phyloP scores from a whole-genome alignment of 208 protist species.

The Acanthamoeba castellanii region DNA sequence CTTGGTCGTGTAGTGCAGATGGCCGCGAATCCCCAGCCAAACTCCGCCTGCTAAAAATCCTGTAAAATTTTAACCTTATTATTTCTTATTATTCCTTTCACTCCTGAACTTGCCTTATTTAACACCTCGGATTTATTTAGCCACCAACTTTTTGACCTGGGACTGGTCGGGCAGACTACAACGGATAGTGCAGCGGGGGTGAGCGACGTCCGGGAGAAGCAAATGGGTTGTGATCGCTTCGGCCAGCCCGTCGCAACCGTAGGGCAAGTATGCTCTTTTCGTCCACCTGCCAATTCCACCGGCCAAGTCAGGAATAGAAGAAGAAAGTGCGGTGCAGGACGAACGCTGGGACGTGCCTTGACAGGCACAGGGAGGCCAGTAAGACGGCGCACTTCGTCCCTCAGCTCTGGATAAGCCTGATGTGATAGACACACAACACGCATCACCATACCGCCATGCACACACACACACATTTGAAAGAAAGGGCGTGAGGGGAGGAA shows the following conservation, averaged over 20 bases:
- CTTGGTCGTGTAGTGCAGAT: too few relatives aligned
- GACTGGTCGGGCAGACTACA: too few relatives aligned
- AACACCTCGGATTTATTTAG: too few relatives aligned
- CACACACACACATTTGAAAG: not conserved
- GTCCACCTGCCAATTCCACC: not conserved
- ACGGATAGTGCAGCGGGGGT: not conserved
- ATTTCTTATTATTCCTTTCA: too few relatives aligned
- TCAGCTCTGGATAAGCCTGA: conserved; percentile 36
- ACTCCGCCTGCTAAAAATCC: too few relatives aligned
- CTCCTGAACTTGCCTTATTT: too few relatives aligned
- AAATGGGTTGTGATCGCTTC: not conserved
- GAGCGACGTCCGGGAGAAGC: not conserved
- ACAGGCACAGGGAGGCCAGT: not conserved
- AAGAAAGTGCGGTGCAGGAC: not conserved
- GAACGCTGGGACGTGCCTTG: not conserved
- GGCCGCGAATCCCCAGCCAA: too few relatives aligned
- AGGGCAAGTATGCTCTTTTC: not conserved
- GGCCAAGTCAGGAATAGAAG: not conserved
- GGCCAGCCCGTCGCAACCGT: not conserved
- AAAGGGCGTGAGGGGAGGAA: not conserved
- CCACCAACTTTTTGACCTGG: too few relatives aligned
- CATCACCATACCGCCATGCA: too few relatives aligned
- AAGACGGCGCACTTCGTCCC: conserved; percentile 4
- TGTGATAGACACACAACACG: not conserved
- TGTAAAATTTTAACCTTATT: too few relatives aligned